Percentiles rank a stretch among this genome's conserved stretches.
Evolutionary conservation across 2,329 filamentous ascomycete species (phyloP).

Genomic region (Fusarium clavum): DNA sequence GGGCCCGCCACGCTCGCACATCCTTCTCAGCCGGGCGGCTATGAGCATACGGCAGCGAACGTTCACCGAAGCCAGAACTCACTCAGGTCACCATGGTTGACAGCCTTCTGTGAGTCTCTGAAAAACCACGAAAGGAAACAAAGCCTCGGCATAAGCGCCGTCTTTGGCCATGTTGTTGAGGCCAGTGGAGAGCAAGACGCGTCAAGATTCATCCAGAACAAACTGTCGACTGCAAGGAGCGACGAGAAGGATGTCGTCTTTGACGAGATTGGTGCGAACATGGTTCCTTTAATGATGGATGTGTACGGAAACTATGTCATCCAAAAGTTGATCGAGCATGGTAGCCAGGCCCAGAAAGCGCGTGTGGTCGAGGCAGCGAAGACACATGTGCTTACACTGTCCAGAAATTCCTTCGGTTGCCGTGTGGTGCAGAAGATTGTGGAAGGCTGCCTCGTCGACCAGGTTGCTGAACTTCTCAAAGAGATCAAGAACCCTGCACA

Average conservation of each 20-base stretch:
- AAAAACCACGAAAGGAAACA: conserved; percentile 59
- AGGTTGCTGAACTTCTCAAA: conserved; percentile 84
- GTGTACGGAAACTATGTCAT: conserved; percentile 99
- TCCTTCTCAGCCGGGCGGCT: conserved; percentile 45
- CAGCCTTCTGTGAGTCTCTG: neutral
- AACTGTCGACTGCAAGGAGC: conserved; percentile 91
- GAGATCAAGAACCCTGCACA: conserved; percentile 77
- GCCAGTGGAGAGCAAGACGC: conserved; percentile 97
- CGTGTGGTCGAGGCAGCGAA: conserved; percentile 88
- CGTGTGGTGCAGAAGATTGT: conserved; percentile 95
- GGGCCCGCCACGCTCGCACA: conserved; percentile 47
- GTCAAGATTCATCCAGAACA: conserved; percentile 94
- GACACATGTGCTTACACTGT: conserved; percentile 82
- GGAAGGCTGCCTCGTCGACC: conserved; percentile 90
- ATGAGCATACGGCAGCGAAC: conserved; percentile 47
- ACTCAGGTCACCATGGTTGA: neutral
- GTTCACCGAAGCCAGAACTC: conserved; percentile 67
- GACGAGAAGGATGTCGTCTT: conserved; percentile 96
- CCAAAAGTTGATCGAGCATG: conserved; percentile 97
- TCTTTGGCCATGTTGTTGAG: conserved; percentile 88
- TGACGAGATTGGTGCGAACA: conserved; percentile 85
- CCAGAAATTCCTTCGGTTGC: conserved; percentile 91
- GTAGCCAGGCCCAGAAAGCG: conserved; percentile 93
- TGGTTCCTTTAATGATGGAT: conserved; percentile 91
- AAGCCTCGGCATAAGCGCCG: conserved; percentile 84